Conservation (phyloP, 164 flowering plant genomes). For the Aristolochia contorta region DNA sequence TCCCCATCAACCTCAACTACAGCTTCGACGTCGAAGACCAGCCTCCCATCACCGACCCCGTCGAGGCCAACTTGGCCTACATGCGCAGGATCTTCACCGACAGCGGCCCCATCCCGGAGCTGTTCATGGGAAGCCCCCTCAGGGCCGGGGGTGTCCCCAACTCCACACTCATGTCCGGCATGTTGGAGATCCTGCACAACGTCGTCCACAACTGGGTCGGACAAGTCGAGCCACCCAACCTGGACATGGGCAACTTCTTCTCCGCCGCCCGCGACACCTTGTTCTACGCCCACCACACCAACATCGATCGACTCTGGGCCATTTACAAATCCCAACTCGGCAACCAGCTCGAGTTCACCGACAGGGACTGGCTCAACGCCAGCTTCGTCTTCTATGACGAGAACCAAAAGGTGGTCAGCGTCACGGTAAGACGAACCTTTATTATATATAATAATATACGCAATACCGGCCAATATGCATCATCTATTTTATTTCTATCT, state of each 20-base stretch:
- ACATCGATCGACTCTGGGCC: slow-evolving; percentile 7
- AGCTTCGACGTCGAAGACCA: no score
- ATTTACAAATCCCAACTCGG: not conserved
- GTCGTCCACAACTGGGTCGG: slow-evolving; percentile 6
- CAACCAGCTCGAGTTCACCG: not conserved
- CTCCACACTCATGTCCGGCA: not conserved
- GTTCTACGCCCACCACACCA: slow-evolving; percentile 12
- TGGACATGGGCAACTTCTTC: slow-evolving; percentile 11
- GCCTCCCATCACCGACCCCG: no score
- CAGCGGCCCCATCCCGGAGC: slow-evolving; percentile 2
- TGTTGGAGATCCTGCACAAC: slow-evolving; percentile 5
- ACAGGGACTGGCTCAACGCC: slow-evolving; percentile 7
- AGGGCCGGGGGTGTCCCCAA: not conserved
- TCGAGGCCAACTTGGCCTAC: no score
- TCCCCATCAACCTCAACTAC: not conserved
- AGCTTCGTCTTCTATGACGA: slow-evolving; percentile 9
- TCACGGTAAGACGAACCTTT: not conserved
- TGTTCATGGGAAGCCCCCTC: slow-evolving; percentile 6
- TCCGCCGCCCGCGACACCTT: slow-evolving; percentile 8
- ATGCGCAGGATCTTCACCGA: not conserved
- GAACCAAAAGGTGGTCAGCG: slow-evolving; percentile 4
- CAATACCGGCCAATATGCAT: no score
- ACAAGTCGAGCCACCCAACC: not conserved
- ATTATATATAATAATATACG: no score
- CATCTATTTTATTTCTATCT: no score